Evolutionary conservation across 805 yeast genomes (phyloP).

Genomic region (Wickerhamomyces pijperi): DNA sequence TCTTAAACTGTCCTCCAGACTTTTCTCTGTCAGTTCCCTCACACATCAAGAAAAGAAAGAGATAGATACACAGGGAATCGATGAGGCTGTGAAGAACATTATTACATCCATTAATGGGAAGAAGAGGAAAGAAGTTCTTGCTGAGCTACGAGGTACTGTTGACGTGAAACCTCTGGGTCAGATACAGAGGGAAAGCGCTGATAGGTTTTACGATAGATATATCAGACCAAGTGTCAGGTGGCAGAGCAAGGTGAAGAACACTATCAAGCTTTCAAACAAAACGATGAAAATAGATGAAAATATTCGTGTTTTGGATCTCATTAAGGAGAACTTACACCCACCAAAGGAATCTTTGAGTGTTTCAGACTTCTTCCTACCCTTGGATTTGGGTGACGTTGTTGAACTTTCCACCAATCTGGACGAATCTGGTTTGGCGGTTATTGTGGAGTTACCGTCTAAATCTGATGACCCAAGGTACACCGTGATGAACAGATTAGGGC

Average conservation of each 20-base stretch:
- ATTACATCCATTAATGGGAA: background rate
- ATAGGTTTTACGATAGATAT: slow-evolving; percentile 3
- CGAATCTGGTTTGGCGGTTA: slow-evolving; percentile 37
- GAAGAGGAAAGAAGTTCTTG: slow-evolving; percentile 8
- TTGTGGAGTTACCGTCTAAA: slow-evolving; percentile 40
- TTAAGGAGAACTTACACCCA: background rate
- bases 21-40: no score
- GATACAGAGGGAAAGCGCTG: slow-evolving; percentile 4
- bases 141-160: slow-evolving; percentile 10
- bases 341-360: slow-evolving; percentile 1
- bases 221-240: slow-evolving; percentile 5
- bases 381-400: slow-evolving; percentile 50
- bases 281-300: background rate
- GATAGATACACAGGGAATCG: background rate
- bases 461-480: slow-evolving; percentile 45
- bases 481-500: slow-evolving; percentile 46
- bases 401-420: slow-evolving; percentile 32
- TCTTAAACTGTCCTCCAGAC: no score
- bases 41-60: background rate
- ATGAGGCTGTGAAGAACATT: background rate
- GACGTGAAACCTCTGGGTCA: slow-evolving; percentile 2
- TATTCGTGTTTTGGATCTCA: background rate
- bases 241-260: slow-evolving; percentile 2
- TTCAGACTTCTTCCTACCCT: slow-evolving; percentile 10
- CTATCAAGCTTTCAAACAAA: background rate